Evolutionary conservation across 2,329 filamentous ascomycete species (phyloP).

Genomic region (Ascochyta clinopodiicola): DNA sequence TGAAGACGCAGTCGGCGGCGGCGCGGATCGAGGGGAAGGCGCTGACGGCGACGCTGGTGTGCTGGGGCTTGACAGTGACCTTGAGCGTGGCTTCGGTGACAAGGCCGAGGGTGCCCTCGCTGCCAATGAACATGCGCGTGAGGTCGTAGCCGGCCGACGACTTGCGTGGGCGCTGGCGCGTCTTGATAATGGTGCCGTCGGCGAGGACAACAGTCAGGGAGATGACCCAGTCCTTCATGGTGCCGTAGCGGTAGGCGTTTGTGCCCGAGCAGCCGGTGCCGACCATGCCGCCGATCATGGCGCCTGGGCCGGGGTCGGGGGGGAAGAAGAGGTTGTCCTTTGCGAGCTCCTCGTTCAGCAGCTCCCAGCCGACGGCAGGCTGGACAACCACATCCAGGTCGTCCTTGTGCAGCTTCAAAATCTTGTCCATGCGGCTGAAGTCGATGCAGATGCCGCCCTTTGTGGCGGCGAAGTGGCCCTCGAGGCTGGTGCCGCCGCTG

Average conservation of each 20-base stretch:
- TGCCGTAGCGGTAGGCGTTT: conserved; percentile 90
- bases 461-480: conserved; percentile 87
- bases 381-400: conserved; percentile 64
- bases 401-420: conserved; percentile 77
- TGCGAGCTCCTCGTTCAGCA: conserved; percentile 78
- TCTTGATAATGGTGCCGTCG: conserved; percentile 89
- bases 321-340: conserved; percentile 84
- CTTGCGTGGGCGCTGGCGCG: conserved; percentile 84
- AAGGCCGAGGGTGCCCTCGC: conserved; percentile 88
- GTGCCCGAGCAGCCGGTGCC: conserved; percentile 80
- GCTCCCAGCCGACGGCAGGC: conserved; percentile 82
- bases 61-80: conserved; percentile 79
- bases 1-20: conserved; percentile 79
- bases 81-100: conserved; percentile 92
- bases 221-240: conserved; percentile 93
- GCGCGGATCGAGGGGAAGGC: conserved; percentile 70
- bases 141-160: conserved; percentile 92
- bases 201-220: conserved; percentile 86
- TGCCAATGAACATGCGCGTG: conserved; percentile 87
- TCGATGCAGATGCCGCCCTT: conserved; percentile 84
- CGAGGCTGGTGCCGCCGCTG: conserved; percentile 85
- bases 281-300: conserved; percentile 90
- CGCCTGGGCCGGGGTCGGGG: conserved; percentile 87
- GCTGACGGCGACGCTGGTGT: conserved; percentile 78
- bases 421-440: conserved; percentile 83